Base-by-base conservation (phyloP, 2,329 filamentous ascomycete species). In the Dissoconium aciculare region DNA sequence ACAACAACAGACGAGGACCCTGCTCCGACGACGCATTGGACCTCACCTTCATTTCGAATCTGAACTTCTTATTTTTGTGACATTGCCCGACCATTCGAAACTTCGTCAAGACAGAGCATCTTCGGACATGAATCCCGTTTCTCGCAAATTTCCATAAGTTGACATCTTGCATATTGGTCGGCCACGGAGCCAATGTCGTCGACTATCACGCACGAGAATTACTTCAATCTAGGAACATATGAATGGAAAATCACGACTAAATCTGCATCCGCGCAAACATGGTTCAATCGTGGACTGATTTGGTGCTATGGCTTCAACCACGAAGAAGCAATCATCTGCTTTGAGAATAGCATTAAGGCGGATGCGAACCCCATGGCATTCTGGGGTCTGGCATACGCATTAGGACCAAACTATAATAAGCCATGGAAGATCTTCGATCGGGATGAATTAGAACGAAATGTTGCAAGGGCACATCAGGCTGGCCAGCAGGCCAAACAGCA, bases 321-420 rank as follows among this genome's bases (percentile, higher is more conserved):
- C 46, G 74, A 77, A 41, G 78, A 83, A 50, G 68, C 75, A 0
- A 65, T 63, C 4, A 56, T 55, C 24, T 81, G 76, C 53, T 81
- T 80, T 43, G 57, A 72, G 42, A 56, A 58, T 5, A 73, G 71
- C n/a, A 63, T 71, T 17, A 49, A 52, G 1, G 47, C 58, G 27
- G 76, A 81, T 37, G 39, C 50, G 2, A 78, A 69, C 34, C 63
- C 66, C 16, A 71, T 80, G 60, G 74, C 71, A 3, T 67, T 76
- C 44, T 81, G 76, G 75, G 76, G 76, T 0, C 54, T 78, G 4
- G 73, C 79, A 0, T 84, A 78, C 48, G 62, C 74, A 1, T 56
- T 79, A 0, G 80, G 79, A 0, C 79, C 80, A 3, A 84, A 87
- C 46, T 77, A 79, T 52, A 81, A 85, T 57, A 82, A 84, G 46